These are phyloP conservation scores for Phytopythium cucurbitacearum DNA, from an alignment of 352 stramenopile species.

Conservation along the genomic window DNA sequence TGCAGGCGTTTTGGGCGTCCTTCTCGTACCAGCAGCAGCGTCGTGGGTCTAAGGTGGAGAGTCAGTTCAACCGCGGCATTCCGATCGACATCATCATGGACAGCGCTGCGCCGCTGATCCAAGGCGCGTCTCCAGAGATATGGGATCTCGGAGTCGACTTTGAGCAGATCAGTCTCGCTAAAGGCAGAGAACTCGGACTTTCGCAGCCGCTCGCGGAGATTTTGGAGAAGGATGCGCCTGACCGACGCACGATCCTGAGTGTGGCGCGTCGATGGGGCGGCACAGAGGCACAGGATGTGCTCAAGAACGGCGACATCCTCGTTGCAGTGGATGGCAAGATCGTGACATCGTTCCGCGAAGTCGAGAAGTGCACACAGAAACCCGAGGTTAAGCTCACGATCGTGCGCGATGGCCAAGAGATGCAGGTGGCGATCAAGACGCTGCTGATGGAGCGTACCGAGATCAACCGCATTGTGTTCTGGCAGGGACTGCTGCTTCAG, in stretches of 20 bases:
- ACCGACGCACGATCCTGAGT: conserved; percentile 75
- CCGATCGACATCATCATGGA: conserved; percentile 88
- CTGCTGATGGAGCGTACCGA: conserved; percentile 79
- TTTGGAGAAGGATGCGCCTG: conserved; percentile 63
- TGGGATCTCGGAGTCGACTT: conserved; percentile 85
- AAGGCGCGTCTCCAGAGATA: conserved; percentile 62
- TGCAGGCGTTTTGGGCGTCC: conserved; percentile 84
- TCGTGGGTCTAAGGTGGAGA: conserved; percentile 73
- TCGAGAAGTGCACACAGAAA: conserved; percentile 80
- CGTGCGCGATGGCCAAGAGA: conserved; percentile 75
- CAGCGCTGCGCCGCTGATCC: conserved; percentile 67
- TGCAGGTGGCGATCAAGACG: conserved; percentile 68
- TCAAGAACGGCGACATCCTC: conserved; percentile 86
- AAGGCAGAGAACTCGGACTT: conserved; percentile 84
- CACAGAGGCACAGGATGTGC: conserved; percentile 53
- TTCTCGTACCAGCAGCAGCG: conserved; percentile 84
- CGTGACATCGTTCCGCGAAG: conserved; percentile 83
- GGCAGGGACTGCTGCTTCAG: conserved; percentile 88
- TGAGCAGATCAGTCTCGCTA: conserved; percentile 86
- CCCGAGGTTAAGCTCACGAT: conserved; percentile 77
- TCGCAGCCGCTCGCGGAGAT: conserved; percentile 70
- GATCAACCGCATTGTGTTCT: conserved; percentile 91
- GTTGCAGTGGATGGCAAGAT: conserved; percentile 81
- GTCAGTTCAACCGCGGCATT: conserved; percentile 84
- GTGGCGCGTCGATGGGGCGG: conserved; percentile 75